A percentile compares a stretch with the other conserved stretches of the same genome.
These are phyloP conservation scores for Phyllosticta citriasiana DNA, from an alignment of 2,329 filamentous ascomycete species.

Conservation along the genomic window DNA sequence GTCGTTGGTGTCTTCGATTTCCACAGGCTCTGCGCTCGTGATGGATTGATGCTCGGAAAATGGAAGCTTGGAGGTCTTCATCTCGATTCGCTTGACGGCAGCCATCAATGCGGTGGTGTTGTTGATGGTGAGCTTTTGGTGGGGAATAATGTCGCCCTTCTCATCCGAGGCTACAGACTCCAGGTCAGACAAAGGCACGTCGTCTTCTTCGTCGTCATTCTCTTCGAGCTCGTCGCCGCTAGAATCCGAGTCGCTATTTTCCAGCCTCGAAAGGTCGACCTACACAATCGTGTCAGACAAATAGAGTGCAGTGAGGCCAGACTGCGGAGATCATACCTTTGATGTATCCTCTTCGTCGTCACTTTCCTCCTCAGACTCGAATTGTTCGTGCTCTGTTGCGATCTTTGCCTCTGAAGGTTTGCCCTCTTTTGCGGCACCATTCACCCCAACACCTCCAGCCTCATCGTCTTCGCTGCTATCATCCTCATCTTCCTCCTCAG, in stretches of 20 bases:
- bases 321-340: slow-evolving; percentile 2
- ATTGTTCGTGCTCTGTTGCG: slow-evolving; percentile 20
- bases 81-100: slow-evolving; percentile 67
- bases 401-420: slow-evolving; percentile 17
- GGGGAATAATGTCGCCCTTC: slow-evolving; percentile 75
- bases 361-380: slow-evolving; percentile 29
- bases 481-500: slow-evolving; percentile 19
- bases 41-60: slow-evolving; percentile 80
- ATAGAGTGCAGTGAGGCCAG: not conserved
- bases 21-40: slow-evolving; percentile 55
- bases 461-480: slow-evolving; percentile 14
- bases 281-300: not conserved
- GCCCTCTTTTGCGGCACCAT: slow-evolving; percentile 11
- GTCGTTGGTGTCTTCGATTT: slow-evolving; percentile 76
- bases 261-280: slow-evolving; percentile 22
- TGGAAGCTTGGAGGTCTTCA: slow-evolving; percentile 58
- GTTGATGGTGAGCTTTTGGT: slow-evolving; percentile 94
- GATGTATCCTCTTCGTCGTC: slow-evolving; percentile 22
- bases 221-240: slow-evolving; percentile 29
- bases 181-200: slow-evolving; percentile 79
- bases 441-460: slow-evolving; percentile 11
- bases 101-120: slow-evolving; percentile 80
- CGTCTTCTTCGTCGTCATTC: slow-evolving; percentile 52
- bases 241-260: slow-evolving; percentile 27
- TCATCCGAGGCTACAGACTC: slow-evolving; percentile 70